Conservation (phyloP, 768 basidiomycete genomes). For the Agaricus subrufescens region DNA sequence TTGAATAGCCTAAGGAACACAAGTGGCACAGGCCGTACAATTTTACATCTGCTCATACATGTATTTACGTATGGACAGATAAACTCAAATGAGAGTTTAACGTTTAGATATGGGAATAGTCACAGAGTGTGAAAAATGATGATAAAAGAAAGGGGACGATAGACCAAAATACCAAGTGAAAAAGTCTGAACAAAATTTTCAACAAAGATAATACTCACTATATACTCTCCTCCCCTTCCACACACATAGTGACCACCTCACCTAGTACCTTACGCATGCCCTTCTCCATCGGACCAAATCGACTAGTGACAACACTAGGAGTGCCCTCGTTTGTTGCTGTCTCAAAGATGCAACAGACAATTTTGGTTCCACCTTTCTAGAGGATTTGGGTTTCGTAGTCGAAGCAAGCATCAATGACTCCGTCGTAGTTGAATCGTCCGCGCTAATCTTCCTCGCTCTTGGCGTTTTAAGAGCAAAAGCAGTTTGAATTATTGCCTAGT, state of each 20-base stretch:
- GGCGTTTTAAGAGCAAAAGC: neutral
- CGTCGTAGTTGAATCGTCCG: neutral
- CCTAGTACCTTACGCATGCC: constrained; percentile 1
- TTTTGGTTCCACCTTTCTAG: neutral
- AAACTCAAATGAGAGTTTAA: neutral
- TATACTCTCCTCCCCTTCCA: constrained; percentile 7
- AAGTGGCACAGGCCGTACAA: no score
- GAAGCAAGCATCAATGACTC: neutral
- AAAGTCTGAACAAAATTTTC: neutral
- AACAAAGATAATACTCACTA: neutral
- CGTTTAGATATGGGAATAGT: neutral
- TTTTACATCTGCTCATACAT: neutral
- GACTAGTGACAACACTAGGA: neutral
- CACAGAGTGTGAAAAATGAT: neutral
- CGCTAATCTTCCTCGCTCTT: neutral
- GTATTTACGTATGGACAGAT: neutral
- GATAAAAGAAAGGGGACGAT: neutral
- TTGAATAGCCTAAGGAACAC: no score
- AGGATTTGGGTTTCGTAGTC: neutral
- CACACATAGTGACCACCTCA: constrained; percentile 13
- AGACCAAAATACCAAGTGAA: neutral
- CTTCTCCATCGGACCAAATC: neutral
- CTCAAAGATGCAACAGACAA: constrained; percentile 1
- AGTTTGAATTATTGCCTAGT: neutral
- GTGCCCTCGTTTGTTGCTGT: neutral